Evolutionary conservation across 768 basidiomycete species (phyloP).

Genomic region (Termitomyces titanicus): DNA sequence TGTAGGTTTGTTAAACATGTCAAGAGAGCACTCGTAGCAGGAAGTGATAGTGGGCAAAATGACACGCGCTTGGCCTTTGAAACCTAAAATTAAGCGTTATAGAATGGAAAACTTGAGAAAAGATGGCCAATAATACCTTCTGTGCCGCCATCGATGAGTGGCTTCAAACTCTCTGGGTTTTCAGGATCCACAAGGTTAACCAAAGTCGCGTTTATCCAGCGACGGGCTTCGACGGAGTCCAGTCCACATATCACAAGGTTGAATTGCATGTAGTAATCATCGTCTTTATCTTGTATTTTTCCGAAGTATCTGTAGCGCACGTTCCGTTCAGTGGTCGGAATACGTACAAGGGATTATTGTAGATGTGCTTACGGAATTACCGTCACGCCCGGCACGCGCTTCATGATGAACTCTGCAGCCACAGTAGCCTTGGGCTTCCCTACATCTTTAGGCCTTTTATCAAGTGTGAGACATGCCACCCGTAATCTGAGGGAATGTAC

Average conservation of each 20-base stretch:
- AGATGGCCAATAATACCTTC: conserved; percentile 59
- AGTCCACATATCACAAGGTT: conserved; percentile 96
- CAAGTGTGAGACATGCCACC: conserved; percentile 1
- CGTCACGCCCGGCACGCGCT: conserved; percentile 90
- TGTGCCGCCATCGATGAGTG: conserved; percentile 96
- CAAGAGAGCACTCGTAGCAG: conserved; percentile 97
- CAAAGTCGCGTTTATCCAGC: conserved; percentile 99
- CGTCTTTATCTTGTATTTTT: conserved; percentile 97
- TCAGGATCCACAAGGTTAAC: conserved; percentile 94
- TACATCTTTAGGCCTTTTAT: conserved; percentile 78
- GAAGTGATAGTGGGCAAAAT: conserved; percentile 94
- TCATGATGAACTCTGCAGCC: conserved; percentile 97
- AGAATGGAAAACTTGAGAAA: background rate
- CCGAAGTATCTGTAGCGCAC: conserved; percentile 71
- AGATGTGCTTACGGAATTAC: conserved; percentile 81
- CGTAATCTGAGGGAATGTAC: background rate
- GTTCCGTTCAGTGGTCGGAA: background rate
- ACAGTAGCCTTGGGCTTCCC: conserved; percentile 91
- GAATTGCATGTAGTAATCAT: conserved; percentile 95
- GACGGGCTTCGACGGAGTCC: conserved; percentile 93
- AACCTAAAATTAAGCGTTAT: conserved; percentile 50
- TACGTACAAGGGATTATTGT: background rate
- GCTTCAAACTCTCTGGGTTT: conserved; percentile 89
- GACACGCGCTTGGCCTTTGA: conserved; percentile 97
- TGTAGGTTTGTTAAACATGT: conserved; percentile 97